Percentiles rank a stretch among this genome's conserved stretches.
Conservation (phyloP, 805 yeast species). For the Yueomyces sp. region DNA sequence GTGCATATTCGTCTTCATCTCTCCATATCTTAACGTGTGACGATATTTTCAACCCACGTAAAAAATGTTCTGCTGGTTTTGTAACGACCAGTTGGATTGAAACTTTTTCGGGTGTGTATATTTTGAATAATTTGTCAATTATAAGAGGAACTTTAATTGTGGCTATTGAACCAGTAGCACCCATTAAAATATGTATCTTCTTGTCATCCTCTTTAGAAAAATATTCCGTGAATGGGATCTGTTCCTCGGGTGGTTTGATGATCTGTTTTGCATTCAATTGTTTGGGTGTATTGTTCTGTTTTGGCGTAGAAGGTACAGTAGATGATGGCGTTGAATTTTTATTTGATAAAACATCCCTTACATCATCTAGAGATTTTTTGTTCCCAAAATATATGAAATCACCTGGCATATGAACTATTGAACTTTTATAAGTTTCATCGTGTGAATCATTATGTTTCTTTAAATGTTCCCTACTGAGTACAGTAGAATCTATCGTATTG, state of each 20-base stretch:
- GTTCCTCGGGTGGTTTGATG: slow-evolving; percentile 39
- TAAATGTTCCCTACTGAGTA: background rate
- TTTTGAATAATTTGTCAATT: slow-evolving; percentile 71
- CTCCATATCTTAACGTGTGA: slow-evolving; percentile 75
- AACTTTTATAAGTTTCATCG: slow-evolving; percentile 14
- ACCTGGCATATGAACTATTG: slow-evolving; percentile 24
- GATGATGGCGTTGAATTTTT: background rate
- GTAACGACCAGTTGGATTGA: slow-evolving; percentile 81
- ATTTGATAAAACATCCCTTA: background rate
- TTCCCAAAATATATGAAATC: slow-evolving; percentile 19
- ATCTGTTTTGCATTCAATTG: slow-evolving; percentile 30
- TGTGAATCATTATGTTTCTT: background rate
- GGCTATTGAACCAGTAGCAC: slow-evolving; percentile 94
- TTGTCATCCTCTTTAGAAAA: slow-evolving; percentile 64
- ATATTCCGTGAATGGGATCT: slow-evolving; percentile 63
- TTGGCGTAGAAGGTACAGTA: background rate
- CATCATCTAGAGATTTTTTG: background rate
- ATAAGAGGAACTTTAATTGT: slow-evolving; percentile 86
- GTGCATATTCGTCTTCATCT: slow-evolving; percentile 68
- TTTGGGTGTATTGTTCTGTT: slow-evolving; percentile 7
- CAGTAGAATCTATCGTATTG: background rate
- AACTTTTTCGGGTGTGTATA: slow-evolving; percentile 59
- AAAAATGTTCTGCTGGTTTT: slow-evolving; percentile 58
- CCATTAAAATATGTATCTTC: slow-evolving; percentile 76
- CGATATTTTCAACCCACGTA: slow-evolving; percentile 48